Conservation (phyloP, 179 eudicot genomes). For the Vitellaria paradoxa region DNA sequence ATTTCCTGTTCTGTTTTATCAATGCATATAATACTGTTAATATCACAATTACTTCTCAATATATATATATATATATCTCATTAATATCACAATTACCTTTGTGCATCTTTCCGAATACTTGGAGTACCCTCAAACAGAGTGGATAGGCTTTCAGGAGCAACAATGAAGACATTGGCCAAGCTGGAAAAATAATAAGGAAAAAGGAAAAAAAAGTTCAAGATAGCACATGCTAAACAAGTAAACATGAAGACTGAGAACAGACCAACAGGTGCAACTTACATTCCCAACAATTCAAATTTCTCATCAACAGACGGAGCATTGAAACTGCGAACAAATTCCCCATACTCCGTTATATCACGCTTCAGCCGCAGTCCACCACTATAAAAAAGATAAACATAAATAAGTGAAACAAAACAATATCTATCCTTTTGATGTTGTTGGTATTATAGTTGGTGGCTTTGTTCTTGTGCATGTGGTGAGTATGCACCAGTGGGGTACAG, state of each 20-base stretch:
- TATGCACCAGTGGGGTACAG: neutral
- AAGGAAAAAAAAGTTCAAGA: neutral
- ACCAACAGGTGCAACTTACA: constrained; percentile 53
- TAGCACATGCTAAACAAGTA: neutral
- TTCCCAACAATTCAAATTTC: constrained; percentile 89
- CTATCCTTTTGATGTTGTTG: neutral
- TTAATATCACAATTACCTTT: constrained; percentile 23
- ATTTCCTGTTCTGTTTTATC: neutral
- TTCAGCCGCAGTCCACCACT: constrained; percentile 95
- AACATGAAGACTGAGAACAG: neutral
- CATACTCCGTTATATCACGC: constrained; percentile 98
- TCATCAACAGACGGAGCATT: constrained; percentile 96
- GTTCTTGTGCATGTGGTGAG: neutral
- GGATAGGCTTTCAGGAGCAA: constrained; percentile 94
- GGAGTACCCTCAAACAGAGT: constrained; percentile 89
- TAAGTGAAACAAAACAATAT: constrained; percentile 4
- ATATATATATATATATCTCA: neutral
- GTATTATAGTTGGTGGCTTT: neutral
- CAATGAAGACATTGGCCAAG: constrained; percentile 94
- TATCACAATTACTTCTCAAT: neutral
- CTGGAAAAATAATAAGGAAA: constrained; percentile 34
- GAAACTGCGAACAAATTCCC: constrained; percentile 91
- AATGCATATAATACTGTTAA: too few relatives aligned
- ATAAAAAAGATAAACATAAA: constrained; percentile 19
- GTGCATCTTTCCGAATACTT: constrained; percentile 93